Evolutionary conservation across 345 rosid species (phyloP).

Genomic region (Salix brachista): DNA sequence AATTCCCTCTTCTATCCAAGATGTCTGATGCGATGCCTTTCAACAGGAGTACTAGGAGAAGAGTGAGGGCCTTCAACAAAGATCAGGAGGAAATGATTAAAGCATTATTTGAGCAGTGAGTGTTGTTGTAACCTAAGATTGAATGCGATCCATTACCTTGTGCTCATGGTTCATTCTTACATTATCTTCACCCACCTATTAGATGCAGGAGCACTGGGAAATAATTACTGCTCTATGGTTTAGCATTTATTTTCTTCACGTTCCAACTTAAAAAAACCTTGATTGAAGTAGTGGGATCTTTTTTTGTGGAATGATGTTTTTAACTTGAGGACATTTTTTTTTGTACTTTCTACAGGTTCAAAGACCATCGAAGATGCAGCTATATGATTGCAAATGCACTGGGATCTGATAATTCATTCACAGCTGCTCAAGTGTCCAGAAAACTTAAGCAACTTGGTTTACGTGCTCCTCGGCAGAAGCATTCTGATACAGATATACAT

Average conservation of each 20-base stretch:
- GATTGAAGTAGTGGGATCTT: background rate
- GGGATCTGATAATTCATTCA: slow-evolving; percentile 49
- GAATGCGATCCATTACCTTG: background rate
- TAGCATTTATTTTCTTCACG: background rate
- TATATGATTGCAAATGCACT: slow-evolving; percentile 71
- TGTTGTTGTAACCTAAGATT: slow-evolving; percentile 8
- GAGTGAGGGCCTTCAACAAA: slow-evolving; percentile 58
- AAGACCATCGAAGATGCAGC: slow-evolving; percentile 68
- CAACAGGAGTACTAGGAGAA: slow-evolving; percentile 64
- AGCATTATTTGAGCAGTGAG: slow-evolving; percentile 78
- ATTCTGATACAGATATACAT: slow-evolving; percentile 34
- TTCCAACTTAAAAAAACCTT: background rate
- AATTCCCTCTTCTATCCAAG: slow-evolving; percentile 9
- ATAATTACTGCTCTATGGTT: background rate
- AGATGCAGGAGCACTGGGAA: background rate
- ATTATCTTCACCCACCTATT: background rate
- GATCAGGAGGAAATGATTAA: slow-evolving; percentile 73
- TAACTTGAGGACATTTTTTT: slow-evolving; percentile 1
- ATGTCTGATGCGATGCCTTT: slow-evolving; percentile 20
- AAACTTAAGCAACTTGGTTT: slow-evolving; percentile 84
- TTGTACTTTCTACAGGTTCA: slow-evolving; percentile 47
- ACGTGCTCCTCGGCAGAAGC: slow-evolving; percentile 39
- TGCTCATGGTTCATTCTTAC: background rate
- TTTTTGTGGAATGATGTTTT: background rate
- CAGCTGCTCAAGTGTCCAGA: slow-evolving; percentile 74